Base-by-base conservation (phyloP, 352 stramenopile genomes). In the Phytophthora megakarya region DNA sequence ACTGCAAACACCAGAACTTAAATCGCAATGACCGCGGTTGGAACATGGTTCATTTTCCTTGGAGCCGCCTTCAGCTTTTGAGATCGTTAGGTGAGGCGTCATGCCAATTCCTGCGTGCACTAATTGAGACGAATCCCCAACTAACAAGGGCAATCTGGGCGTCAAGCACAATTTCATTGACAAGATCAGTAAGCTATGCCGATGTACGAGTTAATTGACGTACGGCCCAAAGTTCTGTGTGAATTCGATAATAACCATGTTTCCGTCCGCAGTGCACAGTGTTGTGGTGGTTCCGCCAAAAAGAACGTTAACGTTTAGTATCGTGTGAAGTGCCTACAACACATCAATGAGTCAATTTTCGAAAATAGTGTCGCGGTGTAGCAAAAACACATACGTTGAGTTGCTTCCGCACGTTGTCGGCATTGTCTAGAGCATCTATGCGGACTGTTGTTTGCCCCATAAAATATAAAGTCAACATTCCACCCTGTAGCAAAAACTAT, bases 1-100 rank as follows among this genome's bases (percentile, higher is more conserved):
- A 7, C 62, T 78, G 63, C 93, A 98, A 23, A 95, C 72, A 37
- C 92, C 93, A 16, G 80, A 88, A 23, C 67, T 78, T 42, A 83
- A 74, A 68, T 92, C 83, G 61, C 85, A 94, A 18, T 49, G 66
- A 8, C 83, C 85, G 28, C 85, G 83, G 59, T 92, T 92, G 21
- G 81, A 83, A 43, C 85, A 94, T 39, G 81, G 48, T 25, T 92
- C 86, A 66, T 97, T 94, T 69, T 98, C 93, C 65, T 98, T 98
- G 5, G 90, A 94, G 39, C 93, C 92, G 18, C 82, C 76, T 33
- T 97, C 75, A 23, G 73, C 54, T 57, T 88, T 76, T 32, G 72
- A 81, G 40, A 88, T 56, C n/a, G 68, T 64, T 15, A 94, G 65
- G 37, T 68, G 61, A 1, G 74, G 78, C 2, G 59, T 61, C 30